Evolutionary conservation across 139 green algal species (phyloP).

Genomic region (Nannochloris sp.): DNA sequence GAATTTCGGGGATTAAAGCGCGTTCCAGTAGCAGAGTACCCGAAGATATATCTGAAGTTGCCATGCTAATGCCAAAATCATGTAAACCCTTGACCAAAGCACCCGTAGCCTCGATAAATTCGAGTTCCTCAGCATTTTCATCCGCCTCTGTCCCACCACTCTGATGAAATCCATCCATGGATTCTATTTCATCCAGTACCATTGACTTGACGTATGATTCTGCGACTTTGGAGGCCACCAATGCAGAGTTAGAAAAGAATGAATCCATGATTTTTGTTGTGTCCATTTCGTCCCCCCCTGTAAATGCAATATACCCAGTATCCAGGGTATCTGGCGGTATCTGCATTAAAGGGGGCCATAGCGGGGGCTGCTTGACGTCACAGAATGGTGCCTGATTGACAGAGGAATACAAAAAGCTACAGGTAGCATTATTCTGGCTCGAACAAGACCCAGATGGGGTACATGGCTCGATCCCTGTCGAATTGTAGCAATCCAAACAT

Average conservation of each 20-base stretch:
- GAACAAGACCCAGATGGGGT: constrained; percentile 48
- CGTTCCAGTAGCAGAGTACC: constrained; percentile 42
- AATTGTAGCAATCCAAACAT: constrained; percentile 36
- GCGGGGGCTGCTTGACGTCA: constrained; percentile 31
- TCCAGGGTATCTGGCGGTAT: not conserved
- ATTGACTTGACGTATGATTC: constrained; percentile 23
- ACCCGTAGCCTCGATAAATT: constrained; percentile 22
- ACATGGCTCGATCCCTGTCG: constrained; percentile 34
- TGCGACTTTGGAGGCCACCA: constrained; percentile 16
- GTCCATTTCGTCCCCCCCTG: constrained; percentile 4
- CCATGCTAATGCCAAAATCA: constrained; percentile 38
- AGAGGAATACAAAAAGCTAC: constrained; percentile 43
- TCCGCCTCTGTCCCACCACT: too few species aligned
- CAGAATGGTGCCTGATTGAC: constrained; percentile 45
- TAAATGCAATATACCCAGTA: not conserved
- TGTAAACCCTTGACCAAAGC: constrained; percentile 21
- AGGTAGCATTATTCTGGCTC: constrained; percentile 32
- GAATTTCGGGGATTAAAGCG: constrained; percentile 27
- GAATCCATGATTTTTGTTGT: constrained; percentile 20
- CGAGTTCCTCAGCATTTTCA: too few species aligned
- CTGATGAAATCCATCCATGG: too few species aligned
- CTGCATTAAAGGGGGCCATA: constrained; percentile 47
- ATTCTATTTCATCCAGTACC: not conserved
- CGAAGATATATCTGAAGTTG: constrained; percentile 23
- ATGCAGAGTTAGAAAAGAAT: constrained; percentile 2